Evolutionary conservation across 2,329 filamentous ascomycete species (phyloP).

Genomic region (Monosporascus sp.): DNA sequence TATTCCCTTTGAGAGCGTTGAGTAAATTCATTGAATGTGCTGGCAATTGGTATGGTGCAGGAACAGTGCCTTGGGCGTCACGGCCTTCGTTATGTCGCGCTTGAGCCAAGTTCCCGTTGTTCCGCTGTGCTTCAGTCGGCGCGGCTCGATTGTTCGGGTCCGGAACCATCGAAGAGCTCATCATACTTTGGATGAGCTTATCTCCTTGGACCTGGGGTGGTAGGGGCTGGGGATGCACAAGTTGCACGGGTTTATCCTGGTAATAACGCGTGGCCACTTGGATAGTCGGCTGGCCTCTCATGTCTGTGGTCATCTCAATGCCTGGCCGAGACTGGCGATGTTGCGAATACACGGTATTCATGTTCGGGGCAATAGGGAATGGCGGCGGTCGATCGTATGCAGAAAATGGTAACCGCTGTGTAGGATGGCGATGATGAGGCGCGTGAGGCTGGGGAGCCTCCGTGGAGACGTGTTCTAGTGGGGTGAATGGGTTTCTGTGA

Average conservation of each 20-base stretch:
- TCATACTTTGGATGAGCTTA: slow-evolving; percentile 38
- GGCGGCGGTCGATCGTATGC: slow-evolving; percentile 42
- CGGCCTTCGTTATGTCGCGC: slow-evolving; percentile 12
- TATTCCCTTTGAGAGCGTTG: slow-evolving; percentile 34
- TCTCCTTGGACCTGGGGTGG: slow-evolving; percentile 52
- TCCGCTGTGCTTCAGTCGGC: slow-evolving; percentile 11
- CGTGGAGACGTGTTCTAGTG: slow-evolving; percentile 46
- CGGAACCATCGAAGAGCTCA: slow-evolving; percentile 29
- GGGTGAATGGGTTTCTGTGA: slow-evolving; percentile 39
- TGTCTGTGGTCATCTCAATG: slow-evolving; percentile 17
- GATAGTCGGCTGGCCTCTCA: slow-evolving; percentile 9
- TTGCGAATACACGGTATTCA: slow-evolving; percentile 11
- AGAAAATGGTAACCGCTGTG: slow-evolving; percentile 39
- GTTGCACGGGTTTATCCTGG: slow-evolving; percentile 25
- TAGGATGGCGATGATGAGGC: slow-evolving; percentile 51
- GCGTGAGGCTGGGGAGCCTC: slow-evolving; percentile 49
- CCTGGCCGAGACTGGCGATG: slow-evolving; percentile 21
- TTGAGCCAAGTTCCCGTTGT: slow-evolving; percentile 11
- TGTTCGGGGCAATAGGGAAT: slow-evolving; percentile 37
- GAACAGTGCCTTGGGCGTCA: slow-evolving; percentile 6
- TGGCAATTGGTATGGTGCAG: slow-evolving; percentile 15
- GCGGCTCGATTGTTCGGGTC: slow-evolving; percentile 16
- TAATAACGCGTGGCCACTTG: slow-evolving; percentile 21
- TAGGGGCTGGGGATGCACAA: slow-evolving; percentile 43
- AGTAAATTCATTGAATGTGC: slow-evolving; percentile 29